Base-by-base conservation (phyloP, 352 stramenopile species). In the Phytophthora lateralis region DNA sequence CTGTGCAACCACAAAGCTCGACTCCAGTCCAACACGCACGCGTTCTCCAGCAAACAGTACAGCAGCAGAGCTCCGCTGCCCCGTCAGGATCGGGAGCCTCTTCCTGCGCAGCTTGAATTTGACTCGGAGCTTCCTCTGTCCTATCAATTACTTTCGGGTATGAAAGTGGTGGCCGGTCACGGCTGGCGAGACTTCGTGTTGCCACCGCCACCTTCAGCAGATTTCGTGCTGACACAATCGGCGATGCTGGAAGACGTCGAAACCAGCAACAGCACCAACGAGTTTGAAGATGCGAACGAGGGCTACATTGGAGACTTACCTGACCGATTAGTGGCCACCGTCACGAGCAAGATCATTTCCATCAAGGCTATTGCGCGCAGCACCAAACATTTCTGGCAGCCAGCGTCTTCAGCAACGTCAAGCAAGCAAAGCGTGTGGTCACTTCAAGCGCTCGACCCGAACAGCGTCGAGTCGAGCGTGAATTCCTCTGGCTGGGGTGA, bases 1-100 rank as follows among this genome's bases (percentile, higher is more conserved):
- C 58, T 84, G 4, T 91, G 82, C 56, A 82, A 78, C 53, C 85
- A 87, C 55, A 75, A 82, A 14, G 65, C 71, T 24, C 69, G 76
- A 17, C 50, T 68, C 10, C 74, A 73, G 35, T 67, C 62, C 15
- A 65, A 65, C 17, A 72, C 76, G 14, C 71, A 68, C 14, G 60
- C 51, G 0, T 73, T 66, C 17, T 74, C 66, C 17, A 69, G 42
- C 41, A 73, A 73, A 18, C 50, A 68, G 17, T 9, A 54, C 12
- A 42, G 18, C 20, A 45, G 54, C 48, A 51, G 30, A 54, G 57
- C 54, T 21, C 66, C 68, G 4, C 48, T 32, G 27, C 64, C 61
- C n/a, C 35, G 66, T 7, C 65, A 69, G 47, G 68, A 35, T 6
- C 63, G 68, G 48, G 68, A 76, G 21, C 54, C 42, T 3, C 20